Evolutionary conservation across 305 asterid species (phyloP), one percentile per base, ranked within the genome.

Genomic region (Fraxinus ornus): DNA sequence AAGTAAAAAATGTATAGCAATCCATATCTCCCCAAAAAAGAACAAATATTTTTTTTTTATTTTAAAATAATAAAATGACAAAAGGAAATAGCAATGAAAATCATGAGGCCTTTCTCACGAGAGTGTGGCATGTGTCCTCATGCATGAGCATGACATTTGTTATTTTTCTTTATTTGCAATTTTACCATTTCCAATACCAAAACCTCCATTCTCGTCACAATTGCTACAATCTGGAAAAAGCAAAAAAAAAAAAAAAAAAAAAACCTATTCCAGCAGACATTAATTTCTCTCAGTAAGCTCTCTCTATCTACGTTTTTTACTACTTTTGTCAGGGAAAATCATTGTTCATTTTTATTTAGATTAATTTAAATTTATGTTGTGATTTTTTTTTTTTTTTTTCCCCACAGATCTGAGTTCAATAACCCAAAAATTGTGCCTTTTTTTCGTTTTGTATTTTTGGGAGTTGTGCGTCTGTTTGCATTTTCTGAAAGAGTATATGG

Each of bases 241-340:
- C 15, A 39, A 39, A 39, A 39, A 41, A 41, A 41, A 37, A 37
- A 37, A 39, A 41, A 41, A 8, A 39, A 39, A 39, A 41, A 44
- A 44, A 81, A 85, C 90, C 90, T 87, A 85, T 83, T 78, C 85
- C 85, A 76, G 90, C 87, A 88, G 87, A 74, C 49, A 64, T 41
- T 55, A 39, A 81, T 55, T 74, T 81, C 78, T 36, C 75, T 81
- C 77, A 41, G 84, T 81, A 81, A 76, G 80, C 75, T 60, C n/a
- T 83, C 85, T 79, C 71, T 74, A 52, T 88, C 84, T 83, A 28
- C 66, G 24, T 33, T n/a, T 26, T 13, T 15, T 7, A 77, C 72
- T 77, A 72, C 5, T 44, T 32, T 22, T 83, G 49, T 79, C 19
- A 28, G 8, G 79, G 4, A 0, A 22, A 19, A 21, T 47, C 6